phyloP scores from a whole-genome alignment of 2,329 filamentous ascomycete genomes.

The Penicillium hesseltinei region DNA sequence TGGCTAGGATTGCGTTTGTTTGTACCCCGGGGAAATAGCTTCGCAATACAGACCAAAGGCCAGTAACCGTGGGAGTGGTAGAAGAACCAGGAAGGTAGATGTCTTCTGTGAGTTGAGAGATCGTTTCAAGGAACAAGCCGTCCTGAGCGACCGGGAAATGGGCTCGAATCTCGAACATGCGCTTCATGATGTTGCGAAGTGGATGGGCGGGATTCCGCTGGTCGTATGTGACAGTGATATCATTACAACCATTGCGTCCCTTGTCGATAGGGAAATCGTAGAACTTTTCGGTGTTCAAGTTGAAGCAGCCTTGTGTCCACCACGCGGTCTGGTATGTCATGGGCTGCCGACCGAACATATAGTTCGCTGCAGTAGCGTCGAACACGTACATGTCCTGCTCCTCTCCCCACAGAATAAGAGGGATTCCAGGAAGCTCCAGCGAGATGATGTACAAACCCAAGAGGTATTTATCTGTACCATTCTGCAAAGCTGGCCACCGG shows the following conservation, averaged over 20 bases:
- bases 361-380: slow-evolving; percentile 63
- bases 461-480: slow-evolving; percentile 57
- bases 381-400: slow-evolving; percentile 64
- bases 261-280: slow-evolving; percentile 57
- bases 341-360: slow-evolving; percentile 62
- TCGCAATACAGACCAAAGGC: slow-evolving; percentile 62
- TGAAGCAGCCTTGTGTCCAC: slow-evolving; percentile 64
- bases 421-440: slow-evolving; percentile 60
- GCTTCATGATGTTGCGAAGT: slow-evolving; percentile 59
- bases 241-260: slow-evolving; percentile 55
- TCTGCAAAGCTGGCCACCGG: slow-evolving; percentile 59
- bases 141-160: slow-evolving; percentile 60
- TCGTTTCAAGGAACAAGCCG: slow-evolving; percentile 53
- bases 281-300: slow-evolving; percentile 56
- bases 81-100: slow-evolving; percentile 54
- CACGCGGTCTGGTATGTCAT: slow-evolving; percentile 62
- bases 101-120: slow-evolving; percentile 56
- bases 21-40: slow-evolving; percentile 51
- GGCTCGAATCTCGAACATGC: slow-evolving; percentile 60
- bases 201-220: slow-evolving; percentile 63
- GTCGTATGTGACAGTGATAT: slow-evolving; percentile 57
- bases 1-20: slow-evolving; percentile 40
- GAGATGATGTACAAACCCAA: slow-evolving; percentile 59
- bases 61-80: slow-evolving; percentile 53
- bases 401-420: slow-evolving; percentile 61